Percentiles rank a stretch among this genome's conserved stretches.
Evolutionary conservation across 2,329 filamentous ascomycete genomes (phyloP).

Genomic region (Aspergillus versicolor): DNA sequence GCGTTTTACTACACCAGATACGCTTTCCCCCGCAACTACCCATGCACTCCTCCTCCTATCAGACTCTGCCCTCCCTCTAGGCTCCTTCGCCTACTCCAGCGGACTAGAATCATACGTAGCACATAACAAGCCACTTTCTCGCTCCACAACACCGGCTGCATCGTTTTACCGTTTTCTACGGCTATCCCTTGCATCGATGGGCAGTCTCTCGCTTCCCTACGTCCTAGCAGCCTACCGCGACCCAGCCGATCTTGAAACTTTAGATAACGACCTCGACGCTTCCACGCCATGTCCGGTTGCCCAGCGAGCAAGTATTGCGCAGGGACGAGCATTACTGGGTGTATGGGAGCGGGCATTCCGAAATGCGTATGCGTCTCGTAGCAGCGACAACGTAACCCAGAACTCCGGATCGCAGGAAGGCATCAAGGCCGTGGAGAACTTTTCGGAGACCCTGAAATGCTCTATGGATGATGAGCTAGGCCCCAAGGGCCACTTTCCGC

Average conservation of each 20-base stretch:
- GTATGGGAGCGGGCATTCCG: conserved; percentile 60
- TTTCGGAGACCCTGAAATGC: conserved; percentile 41
- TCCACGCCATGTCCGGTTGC: conserved; percentile 63
- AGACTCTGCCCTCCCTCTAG: conserved; percentile 63
- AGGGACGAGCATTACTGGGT: conserved; percentile 58
- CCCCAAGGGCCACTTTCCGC: conserved; percentile 57
- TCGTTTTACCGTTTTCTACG: conserved; percentile 58
- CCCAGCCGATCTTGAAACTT: conserved; percentile 48
- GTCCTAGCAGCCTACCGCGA: conserved; percentile 55
- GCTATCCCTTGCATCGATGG: conserved; percentile 57
- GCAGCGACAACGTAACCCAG: conserved; percentile 3
- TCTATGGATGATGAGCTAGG: conserved; percentile 31
- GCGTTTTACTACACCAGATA: not conserved
- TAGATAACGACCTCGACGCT: conserved; percentile 65
- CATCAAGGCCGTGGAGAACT: conserved; percentile 34
- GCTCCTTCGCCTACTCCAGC: conserved; percentile 65
- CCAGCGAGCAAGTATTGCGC: conserved; percentile 59
- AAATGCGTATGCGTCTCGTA: conserved; percentile 27
- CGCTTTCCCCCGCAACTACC: conserved; percentile 26
- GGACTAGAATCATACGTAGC: conserved; percentile 65
- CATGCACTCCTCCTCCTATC: conserved; percentile 62
- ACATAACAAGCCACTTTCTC: conserved; percentile 49
- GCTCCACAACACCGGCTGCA: conserved; percentile 28
- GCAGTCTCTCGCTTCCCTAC: conserved; percentile 61
- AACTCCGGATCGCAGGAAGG: conserved; percentile 20